Evolutionary conservation across 2,329 filamentous ascomycete species (phyloP).

Genomic region (Calonectria pteridis): DNA sequence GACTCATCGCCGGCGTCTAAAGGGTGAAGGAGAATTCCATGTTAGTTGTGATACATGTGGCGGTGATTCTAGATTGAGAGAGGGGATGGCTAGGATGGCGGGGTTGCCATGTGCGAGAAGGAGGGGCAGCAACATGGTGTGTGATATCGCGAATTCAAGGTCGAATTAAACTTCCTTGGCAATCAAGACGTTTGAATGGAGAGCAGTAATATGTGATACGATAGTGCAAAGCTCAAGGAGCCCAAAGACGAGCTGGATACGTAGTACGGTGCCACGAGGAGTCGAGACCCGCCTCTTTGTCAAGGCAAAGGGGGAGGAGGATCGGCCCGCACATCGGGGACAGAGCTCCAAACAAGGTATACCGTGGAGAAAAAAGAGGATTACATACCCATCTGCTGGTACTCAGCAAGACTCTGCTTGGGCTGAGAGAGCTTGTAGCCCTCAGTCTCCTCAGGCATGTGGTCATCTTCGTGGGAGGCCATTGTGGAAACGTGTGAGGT

Average conservation of each 20-base stretch:
- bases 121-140: background rate
- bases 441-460: slow-evolving; percentile 87
- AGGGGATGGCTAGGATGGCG: slow-evolving; percentile 15
- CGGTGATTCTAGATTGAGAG: background rate
- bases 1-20: slow-evolving; percentile 85
- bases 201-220: background rate
- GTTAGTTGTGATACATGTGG: slow-evolving; percentile 34
- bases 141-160: background rate
- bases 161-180: background rate
- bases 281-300: slow-evolving; percentile 6
- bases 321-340: slow-evolving; percentile 25
- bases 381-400: slow-evolving; percentile 87
- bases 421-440: slow-evolving; percentile 97
- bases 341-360: slow-evolving; percentile 25
- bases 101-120: slow-evolving; percentile 16
- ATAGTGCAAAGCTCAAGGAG: background rate
- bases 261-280: slow-evolving; percentile 4
- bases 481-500: slow-evolving; percentile 59
- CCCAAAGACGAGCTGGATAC: background rate
- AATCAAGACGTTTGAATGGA: background rate
- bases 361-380: background rate
- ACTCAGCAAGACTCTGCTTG: slow-evolving; percentile 97
- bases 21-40: slow-evolving; percentile 3
- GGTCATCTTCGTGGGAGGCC: slow-evolving; percentile 81
- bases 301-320: slow-evolving; percentile 14